Evolutionary conservation across 345 rosid genomes (phyloP).

Genomic region (Sisymbrium altissimum): DNA sequence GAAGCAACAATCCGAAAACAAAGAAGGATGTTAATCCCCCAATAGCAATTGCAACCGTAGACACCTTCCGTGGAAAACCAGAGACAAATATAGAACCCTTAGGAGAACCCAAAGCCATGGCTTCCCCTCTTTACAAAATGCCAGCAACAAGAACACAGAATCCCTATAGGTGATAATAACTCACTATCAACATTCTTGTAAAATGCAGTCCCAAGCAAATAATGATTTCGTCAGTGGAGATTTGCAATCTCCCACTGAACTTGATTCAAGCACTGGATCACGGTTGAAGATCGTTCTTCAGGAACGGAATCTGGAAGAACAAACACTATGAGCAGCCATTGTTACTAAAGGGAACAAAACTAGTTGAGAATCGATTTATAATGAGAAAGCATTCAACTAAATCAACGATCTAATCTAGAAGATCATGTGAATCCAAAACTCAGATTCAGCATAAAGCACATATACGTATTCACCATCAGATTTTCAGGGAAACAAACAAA

Average conservation of each 20-base stretch:
- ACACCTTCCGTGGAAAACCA: constrained; percentile 58
- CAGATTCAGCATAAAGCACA: too few relatives aligned
- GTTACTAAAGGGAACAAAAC: not conserved
- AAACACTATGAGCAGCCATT: not conserved
- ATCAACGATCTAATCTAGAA: too few relatives aligned
- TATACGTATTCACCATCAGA: too few relatives aligned
- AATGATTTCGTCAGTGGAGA: constrained; percentile 7
- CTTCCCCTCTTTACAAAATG: not conserved
- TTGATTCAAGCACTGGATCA: not conserved
- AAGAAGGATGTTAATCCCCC: constrained; percentile 69
- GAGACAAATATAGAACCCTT: constrained; percentile 38
- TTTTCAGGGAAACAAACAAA: too few relatives aligned
- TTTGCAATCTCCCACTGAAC: constrained; percentile 4
- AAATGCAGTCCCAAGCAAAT: constrained; percentile 2
- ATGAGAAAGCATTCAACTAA: too few relatives aligned
- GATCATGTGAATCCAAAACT: too few relatives aligned
- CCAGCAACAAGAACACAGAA: not conserved
- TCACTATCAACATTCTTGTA: constrained; percentile 12
- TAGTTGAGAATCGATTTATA: too few relatives aligned
- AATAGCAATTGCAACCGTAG: constrained; percentile 53
- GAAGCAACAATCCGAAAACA: constrained; percentile 61
- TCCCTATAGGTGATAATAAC: too few relatives aligned
- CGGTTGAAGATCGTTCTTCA: not conserved
- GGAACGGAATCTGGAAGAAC: constrained; percentile 2
- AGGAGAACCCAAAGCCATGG: constrained; percentile 63